A percentile compares a stretch with the other conserved stretches of the same genome.
Evolutionary conservation across 208 protist species (phyloP).

Genomic region (Trypanosoma rangeli): DNA sequence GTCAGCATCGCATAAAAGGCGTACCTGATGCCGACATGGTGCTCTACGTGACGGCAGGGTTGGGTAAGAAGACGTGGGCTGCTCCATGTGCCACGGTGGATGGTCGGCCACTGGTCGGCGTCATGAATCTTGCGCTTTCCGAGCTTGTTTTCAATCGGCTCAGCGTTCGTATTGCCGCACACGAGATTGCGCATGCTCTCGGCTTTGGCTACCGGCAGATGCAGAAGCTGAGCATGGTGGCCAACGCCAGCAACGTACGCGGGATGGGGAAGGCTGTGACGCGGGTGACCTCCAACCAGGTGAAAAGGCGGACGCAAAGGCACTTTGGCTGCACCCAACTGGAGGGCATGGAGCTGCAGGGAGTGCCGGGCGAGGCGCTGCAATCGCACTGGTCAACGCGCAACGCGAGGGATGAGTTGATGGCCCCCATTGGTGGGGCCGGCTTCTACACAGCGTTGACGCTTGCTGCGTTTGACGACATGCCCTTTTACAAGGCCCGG

Average conservation of each 20-base stretch:
- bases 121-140: conserved; percentile 11
- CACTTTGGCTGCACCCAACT: conserved; percentile 2
- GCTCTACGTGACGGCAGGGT: conserved; percentile 28
- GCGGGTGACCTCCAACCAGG: background rate
- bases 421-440: conserved; percentile 11
- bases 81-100: background rate
- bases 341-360: conserved; percentile 36
- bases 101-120: conserved; percentile 17
- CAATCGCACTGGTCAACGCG: conserved; percentile 35
- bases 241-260: no score
- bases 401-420: conserved; percentile 41
- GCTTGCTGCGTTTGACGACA: conserved; percentile 37
- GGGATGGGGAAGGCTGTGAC: no score
- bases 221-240: no score
- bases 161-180: no score
- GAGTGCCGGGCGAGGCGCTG: conserved; percentile 16
- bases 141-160: no score
- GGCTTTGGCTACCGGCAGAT: no score
- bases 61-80: conserved; percentile 1
- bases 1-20: conserved; percentile 1
- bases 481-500: conserved; percentile 33
- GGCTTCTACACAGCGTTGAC: conserved; percentile 40
- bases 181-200: no score
- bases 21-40: conserved; percentile 20
- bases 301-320: background rate